Base-by-base conservation (phyloP, 352 stramenopile species). In the Aphanomyces cochlioides region DNA sequence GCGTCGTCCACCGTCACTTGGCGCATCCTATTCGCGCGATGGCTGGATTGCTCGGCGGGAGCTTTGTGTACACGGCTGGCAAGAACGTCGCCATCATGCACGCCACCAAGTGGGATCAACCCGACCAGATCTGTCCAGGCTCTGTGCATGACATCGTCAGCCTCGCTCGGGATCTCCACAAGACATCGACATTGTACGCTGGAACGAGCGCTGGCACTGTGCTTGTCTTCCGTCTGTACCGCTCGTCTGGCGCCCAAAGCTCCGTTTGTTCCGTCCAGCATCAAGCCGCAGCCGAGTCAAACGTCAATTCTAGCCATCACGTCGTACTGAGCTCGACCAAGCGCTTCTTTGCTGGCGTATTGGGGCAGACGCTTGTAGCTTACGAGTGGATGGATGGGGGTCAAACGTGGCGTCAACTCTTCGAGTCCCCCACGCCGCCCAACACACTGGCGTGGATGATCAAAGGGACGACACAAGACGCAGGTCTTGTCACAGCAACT, bases 171-270 rank as follows among this genome's bases (percentile, higher is more conserved):
- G 64, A 70, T 19, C 47, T 39, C n/a, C 64, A 70, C 36, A 43
- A 47, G 7, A 28, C 64, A 40, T 45, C 40, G 37, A 39, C 56
- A 21, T 3, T 70, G 5, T 70, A 63, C 28, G 64, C 64, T 17
- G 64, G 64, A 34, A 70, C 64, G 17, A 36, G 3, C 3, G 37
- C 12, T 10, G 64, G 64, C 13, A 56, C 47, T 0, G 47, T 70
- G 10, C 40, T 70, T 1, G 37, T 70, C 5, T n/a, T 70, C 19
- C 64, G 48, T 36, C 47, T 70, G 36, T 47, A 69, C 8, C 56
- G 56, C 19, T 41, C 37, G 7, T 45, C 47, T 38, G 19, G 19
- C 10, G n/a, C 13, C 41, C 56, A 7, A 4, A 40, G 5, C 12
- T 34, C 37, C 19, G n/a, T 17, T 7, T 67, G 28, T 41, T 37